Evolutionary conservation across 768 basidiomycete genomes (phyloP), one percentile per base, ranked within the genome.

Genomic region (Collybia nuda): DNA sequence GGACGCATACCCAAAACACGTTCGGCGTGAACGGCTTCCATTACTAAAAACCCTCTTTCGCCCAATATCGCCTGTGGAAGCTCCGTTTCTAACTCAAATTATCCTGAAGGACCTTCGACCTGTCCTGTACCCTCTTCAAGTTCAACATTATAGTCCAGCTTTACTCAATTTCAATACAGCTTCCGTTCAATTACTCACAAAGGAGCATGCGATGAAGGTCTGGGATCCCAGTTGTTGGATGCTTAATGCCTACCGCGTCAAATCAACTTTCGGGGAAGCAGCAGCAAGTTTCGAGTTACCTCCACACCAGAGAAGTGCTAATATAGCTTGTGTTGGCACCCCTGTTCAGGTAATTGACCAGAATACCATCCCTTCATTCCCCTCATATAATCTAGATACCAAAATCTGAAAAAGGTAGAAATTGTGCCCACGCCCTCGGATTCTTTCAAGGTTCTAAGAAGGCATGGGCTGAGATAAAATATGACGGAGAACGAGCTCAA

Each of bases 401-500:
- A 0, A 94, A 92, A 67, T 90, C 90, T 19, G 70, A 75, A 26
- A 95, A 94, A 61, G 92, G 86, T 2, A 74, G 78, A 44, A 74
- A 81, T 3, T 80, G 83, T 39, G 56, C 68, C 9, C 76, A 88
- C 44, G 85, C 82, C 15, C 65, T 90, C 40, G 51, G 69, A 38
- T 64, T 71, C 47, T 70, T 88, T 50, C 54, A 48, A 32, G 28
- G 62, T 32, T 67, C 74, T 0, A 69, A 75, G 9, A 66, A 63
- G 22, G 73, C 93, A 7, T 95, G 88, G 82, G 90, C 87, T 1
- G 94, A 98, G 69, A 93, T 85, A 0, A 98, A 98, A 66, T 95
- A 95, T 64, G 94, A 96, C 51, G 94, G 94, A 8, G 93, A 96
- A 67, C 79, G 94, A n/a, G 86, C 93, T 48, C 94, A 98, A 58